Base-by-base conservation (phyloP, 2,329 filamentous ascomycete genomes). In the Trichoderma pleuroti region DNA sequence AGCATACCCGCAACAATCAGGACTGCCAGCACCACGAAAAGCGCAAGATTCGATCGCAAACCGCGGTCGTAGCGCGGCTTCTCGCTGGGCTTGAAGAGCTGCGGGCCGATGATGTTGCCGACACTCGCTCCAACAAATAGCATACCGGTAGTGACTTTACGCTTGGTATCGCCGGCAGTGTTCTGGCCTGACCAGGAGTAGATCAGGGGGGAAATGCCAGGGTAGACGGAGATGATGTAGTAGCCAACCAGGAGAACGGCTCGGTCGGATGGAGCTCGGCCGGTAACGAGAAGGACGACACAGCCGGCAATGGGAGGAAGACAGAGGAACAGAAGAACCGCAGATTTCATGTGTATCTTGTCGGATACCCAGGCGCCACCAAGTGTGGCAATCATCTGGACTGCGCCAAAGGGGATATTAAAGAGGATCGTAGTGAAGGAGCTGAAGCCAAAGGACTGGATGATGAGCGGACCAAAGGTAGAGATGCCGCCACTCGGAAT, bases 121-220 rank as follows among this genome's bases (percentile, higher is more conserved):
- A 86, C 85, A 64, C 86, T 88, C 73, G 88, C 86, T 8, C 88
- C 88, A 30, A 91, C 82, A 73, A 91, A 89, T 4, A 91, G 79
- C 16, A 88, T 84, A 2, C 83, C 87, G 0, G 88, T 90, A 0
- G 86, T 90, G 2, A 87, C 84, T 75, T 91, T 91, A 72, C 88
- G 86, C 77, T 92, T 92, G 0, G 90, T 92, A 71, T 91, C 88
- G 0, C 89, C 90, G 2, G 84, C 89, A 0, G 89, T 88, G 73
- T 90, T 89, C 64, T 87, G 86, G 0, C 84, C 84, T 0, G 83
- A 84, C 86, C 86, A 88, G 0, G 85, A 84, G 75, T 87, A 88
- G 26, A 88, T 84, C 67, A 89, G 77, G 0, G 86, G 88, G 2
- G 87, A 85, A 36, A 83, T 81, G 10, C 76, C 88, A 0, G 87